Percentiles rank a stretch among this genome's conserved stretches.
phyloP scores from a whole-genome alignment of 1,284 basidiomycete species.

The Cutaneotrichosporon dermatis region DNA sequence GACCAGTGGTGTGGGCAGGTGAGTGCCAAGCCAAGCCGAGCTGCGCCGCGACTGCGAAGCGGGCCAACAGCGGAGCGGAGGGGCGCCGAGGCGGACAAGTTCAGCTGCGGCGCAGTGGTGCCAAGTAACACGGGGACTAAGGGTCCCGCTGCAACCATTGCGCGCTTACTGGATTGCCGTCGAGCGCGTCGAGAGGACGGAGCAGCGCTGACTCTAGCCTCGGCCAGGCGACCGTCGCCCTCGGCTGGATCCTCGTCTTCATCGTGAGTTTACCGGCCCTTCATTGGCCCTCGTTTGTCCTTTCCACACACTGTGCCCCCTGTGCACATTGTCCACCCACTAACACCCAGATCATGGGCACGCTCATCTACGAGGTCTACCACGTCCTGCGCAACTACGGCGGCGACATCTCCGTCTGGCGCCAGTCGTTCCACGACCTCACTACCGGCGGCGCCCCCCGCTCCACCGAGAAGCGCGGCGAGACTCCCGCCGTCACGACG shows the following conservation, averaged over 20 bases:
- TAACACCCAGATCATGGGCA: slow-evolving; percentile 19
- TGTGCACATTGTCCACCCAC: background rate
- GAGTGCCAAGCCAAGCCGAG: slow-evolving; percentile 6
- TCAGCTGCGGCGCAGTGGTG: no score
- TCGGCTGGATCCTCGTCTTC: slow-evolving; percentile 41
- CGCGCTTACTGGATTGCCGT: background rate
- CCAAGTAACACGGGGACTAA: no score
- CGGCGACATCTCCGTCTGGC: slow-evolving; percentile 23
- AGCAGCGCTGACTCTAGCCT: slow-evolving; percentile 16
- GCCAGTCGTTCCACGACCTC: slow-evolving; percentile 34
- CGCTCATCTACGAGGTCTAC: slow-evolving; percentile 35
- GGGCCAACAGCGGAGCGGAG: no score
- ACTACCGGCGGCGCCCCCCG: slow-evolving; percentile 8
- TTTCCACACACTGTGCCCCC: no score
- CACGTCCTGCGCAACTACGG: slow-evolving; percentile 31
- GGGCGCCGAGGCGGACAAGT: no score
- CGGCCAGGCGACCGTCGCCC: slow-evolving; percentile 31
- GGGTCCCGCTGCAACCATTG: no score
- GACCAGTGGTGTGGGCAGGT: slow-evolving; percentile 7
- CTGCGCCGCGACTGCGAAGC: no score
- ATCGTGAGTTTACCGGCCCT: slow-evolving; percentile 26
- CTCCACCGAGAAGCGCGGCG: background rate
- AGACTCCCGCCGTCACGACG: background rate
- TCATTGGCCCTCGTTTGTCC: no score
- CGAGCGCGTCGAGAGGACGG: background rate